Base-by-base conservation (phyloP, 345 rosid species). In the Limnanthes douglasii region DNA sequence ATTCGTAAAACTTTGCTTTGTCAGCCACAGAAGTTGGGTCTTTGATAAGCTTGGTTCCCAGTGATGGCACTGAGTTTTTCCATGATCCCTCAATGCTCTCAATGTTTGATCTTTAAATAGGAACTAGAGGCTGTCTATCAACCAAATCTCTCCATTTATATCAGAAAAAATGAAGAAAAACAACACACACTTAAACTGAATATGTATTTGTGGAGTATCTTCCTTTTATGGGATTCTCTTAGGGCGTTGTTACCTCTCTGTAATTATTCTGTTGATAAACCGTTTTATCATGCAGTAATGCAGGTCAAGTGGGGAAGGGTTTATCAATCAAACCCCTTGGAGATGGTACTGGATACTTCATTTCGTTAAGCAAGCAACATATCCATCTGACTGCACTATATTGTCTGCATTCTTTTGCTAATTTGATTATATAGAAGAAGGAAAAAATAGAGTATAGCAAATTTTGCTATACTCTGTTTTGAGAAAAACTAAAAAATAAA, bases 261-360 rank as follows among this genome's bases (percentile, higher is more conserved):
- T n/a, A n/a, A n/a, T n/a, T n/a, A n/a, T n/a, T n/a, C n/a, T n/a
- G n/a, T n/a, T n/a, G n/a, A n/a, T n/a, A n/a, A n/a, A n/a, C n/a
- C n/a, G n/a, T 35, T 42, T 47, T 27, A 5, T 43, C 46, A 22
- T 19, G 40, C 78, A 90, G 98, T 57, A 84, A 74, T 54, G 81
- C 94, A 43, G 98, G 98, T 38, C 94, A 90, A 63, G 85, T 90
- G 43, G 80, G 85, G 65, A 90, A 90, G 75, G 64, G 68, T 51
- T 68, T 90, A 50, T 70, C 77, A 11, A 46, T 90, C 42, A 80
- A 70, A 66, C 73, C 98, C 0, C 41, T 23, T 31, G 49, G 67
- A 9, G 77, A 73, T 59, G 69, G 72, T 31, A 62, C 37, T 39
- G 82, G 96, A 51, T 90, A 74, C 56, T 73, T 79, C 48, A 15